Conservation (phyloP, 1,284 basidiomycete genomes). For the Austropuccinia psidii region DNA sequence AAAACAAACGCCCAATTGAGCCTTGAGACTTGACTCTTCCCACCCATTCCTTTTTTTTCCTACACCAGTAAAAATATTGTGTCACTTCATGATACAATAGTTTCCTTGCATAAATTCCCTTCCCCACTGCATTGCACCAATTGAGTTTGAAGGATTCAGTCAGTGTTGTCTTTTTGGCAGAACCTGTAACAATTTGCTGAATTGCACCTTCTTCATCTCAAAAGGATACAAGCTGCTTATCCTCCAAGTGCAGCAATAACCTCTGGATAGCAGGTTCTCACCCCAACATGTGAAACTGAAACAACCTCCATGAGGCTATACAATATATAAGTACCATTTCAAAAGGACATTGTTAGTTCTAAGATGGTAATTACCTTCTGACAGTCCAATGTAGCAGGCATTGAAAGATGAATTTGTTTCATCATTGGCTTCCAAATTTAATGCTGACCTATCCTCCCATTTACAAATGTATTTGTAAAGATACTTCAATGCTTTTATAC, state of each 20-base stretch:
- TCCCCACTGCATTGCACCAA: not conserved
- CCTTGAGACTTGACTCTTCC: not conserved
- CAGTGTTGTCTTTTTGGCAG: not conserved
- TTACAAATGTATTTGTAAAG: constrained; percentile 54
- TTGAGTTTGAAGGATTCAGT: constrained; percentile 2
- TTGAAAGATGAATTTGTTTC: not conserved
- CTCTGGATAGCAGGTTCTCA: not conserved
- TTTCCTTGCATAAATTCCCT: not conserved
- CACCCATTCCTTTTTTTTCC: not conserved
- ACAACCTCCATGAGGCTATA: constrained; percentile 39
- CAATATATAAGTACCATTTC: not conserved
- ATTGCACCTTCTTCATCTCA: not conserved
- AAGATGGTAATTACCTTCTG: not conserved
- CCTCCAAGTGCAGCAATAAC: not conserved
- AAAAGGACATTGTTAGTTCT: not conserved
- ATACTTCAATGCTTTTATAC: constrained; percentile 50
- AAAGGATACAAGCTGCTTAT: not conserved
- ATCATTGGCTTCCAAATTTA: constrained; percentile 37
- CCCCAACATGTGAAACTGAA: not conserved
- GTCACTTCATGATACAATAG: not conserved
- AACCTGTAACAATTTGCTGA: not conserved
- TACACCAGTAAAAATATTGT: not conserved
- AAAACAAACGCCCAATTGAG: constrained; percentile 51
- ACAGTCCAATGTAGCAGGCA: not conserved
- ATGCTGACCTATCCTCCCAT: constrained; percentile 49